Evolutionary conservation across 768 basidiomycete genomes (phyloP), one percentile per base, ranked within the genome.

Genomic region (Mycena olivaceomarginata): DNA sequence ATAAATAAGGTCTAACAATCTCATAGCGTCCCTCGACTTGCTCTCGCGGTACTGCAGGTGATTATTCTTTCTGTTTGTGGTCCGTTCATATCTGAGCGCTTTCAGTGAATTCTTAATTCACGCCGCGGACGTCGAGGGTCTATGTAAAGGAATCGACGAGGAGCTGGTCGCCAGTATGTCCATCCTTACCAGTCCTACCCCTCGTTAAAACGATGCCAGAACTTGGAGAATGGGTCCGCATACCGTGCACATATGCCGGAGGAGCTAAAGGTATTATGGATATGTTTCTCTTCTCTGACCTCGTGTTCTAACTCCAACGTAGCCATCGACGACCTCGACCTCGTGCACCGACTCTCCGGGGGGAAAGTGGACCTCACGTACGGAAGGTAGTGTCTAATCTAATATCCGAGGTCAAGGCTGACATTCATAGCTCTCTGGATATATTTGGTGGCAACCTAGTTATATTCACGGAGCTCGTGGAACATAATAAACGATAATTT

Each of bases 41-140:
- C 85, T 99, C 31, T 92, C 96, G 0, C 86, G 92, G 80, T 93
- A 97, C 83, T 98, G 97, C 90, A 96, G 94, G 96, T 93, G 48
- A 76, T 85, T 80, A 10, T 46, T n/a, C 41, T n/a, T 2, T 45
- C 39, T 45, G 5, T 16, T 25, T 13, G n/a, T 13, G 1, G 18
- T 59, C 45, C 48, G 37, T 60, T 51, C 6, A 10, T n/a, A 4
- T 57, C n/a, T n/a, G 40, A 73, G 46, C 11, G 72, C 43, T 66
- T 71, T 10, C 78, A 97, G 97, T 79, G 98, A 99, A 83, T 96
- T 99, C 79, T 87, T 99, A 59, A 90, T 99, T 39, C 98, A 99
- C 85, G 98, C 98, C 0, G 98, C 98, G n/a, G 98, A 99, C 79
- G 98, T 99, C 11, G 98, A 99, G 85, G 98, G 98, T 0, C 87